These are phyloP conservation scores for Corchorus capsularis DNA, from an alignment of 345 rosid species.

Conservation along the genomic window DNA sequence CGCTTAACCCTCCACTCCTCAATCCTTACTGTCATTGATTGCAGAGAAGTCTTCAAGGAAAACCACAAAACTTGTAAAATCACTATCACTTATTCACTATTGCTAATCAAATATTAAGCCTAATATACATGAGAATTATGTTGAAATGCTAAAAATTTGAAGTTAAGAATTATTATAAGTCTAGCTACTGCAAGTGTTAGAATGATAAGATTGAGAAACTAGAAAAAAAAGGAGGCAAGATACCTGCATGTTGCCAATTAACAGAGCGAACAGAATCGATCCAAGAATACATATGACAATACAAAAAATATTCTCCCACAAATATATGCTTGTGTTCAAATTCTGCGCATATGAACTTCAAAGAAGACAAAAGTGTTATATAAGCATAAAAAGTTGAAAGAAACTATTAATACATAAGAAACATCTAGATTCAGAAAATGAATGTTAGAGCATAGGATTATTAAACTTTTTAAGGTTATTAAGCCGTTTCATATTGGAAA, in stretches of 20 bases:
- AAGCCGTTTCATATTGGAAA: too few species aligned
- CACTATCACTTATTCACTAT: background rate
- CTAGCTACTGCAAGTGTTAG: background rate
- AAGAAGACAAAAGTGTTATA: too few species aligned
- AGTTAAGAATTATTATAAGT: background rate
- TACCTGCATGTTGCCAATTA: conserved; percentile 88
- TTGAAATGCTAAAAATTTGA: background rate
- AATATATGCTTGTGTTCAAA: conserved; percentile 64
- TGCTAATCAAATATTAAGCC: background rate
- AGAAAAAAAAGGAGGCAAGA: background rate
- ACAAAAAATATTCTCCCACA: conserved; percentile 76
- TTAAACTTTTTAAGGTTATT: too few species aligned
- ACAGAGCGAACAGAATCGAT: conserved; percentile 66
- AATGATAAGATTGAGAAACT: background rate
- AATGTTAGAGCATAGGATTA: too few species aligned
- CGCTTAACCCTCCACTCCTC: too few species aligned
- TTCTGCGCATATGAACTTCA: too few species aligned
- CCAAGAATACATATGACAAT: conserved; percentile 69
- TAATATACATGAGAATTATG: background rate
- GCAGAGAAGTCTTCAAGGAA: too few species aligned
- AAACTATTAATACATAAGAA: too few species aligned
- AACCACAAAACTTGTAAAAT: background rate
- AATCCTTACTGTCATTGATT: too few species aligned
- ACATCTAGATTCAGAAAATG: too few species aligned
- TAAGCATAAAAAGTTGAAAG: too few species aligned